Conservation (phyloP, 2,329 filamentous ascomycete species). For the Aspergillus candidus region DNA sequence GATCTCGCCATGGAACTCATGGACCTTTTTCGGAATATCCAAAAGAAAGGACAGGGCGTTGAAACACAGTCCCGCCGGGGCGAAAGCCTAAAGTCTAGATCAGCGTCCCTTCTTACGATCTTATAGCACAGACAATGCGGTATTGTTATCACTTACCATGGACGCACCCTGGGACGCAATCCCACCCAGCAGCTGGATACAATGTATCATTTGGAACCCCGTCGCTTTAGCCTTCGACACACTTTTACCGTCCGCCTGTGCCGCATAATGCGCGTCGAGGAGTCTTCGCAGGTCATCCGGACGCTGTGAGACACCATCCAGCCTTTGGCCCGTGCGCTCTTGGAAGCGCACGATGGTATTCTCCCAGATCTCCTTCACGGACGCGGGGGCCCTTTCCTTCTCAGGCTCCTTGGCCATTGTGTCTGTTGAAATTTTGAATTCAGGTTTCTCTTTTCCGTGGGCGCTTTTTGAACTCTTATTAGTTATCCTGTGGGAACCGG, state of each 20-base stretch:
- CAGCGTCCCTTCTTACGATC: not conserved
- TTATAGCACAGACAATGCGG: no score
- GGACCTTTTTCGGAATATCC: constrained; percentile 4
- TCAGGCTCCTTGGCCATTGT: not conserved
- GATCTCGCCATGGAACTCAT: constrained; percentile 6
- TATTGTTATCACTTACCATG: not conserved
- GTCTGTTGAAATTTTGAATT: no score
- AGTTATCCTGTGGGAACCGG: no score
- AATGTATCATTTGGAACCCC: constrained; percentile 3
- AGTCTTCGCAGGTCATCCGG: constrained; percentile 2
- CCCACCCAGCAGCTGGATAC: constrained; percentile 4
- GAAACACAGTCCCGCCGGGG: constrained; percentile 1
- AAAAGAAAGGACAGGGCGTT: constrained; percentile 5
- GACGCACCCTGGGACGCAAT: constrained; percentile 4
- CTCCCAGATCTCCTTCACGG: constrained; percentile 10
- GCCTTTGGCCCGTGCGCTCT: constrained; percentile 1
- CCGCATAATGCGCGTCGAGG: constrained; percentile 1
- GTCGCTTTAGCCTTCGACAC: not conserved
- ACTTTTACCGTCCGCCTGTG: not conserved
- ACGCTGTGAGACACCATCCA: not conserved
- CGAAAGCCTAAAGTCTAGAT: not conserved
- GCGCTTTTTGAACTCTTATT: no score
- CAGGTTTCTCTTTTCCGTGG: no score
- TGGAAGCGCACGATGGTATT: constrained; percentile 47
- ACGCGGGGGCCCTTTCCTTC: not conserved